Percentiles rank a stretch among this genome's conserved stretches.
phyloP scores from a whole-genome alignment of 176 grass and related monocot genomes.

The Elaeis guineensis region DNA sequence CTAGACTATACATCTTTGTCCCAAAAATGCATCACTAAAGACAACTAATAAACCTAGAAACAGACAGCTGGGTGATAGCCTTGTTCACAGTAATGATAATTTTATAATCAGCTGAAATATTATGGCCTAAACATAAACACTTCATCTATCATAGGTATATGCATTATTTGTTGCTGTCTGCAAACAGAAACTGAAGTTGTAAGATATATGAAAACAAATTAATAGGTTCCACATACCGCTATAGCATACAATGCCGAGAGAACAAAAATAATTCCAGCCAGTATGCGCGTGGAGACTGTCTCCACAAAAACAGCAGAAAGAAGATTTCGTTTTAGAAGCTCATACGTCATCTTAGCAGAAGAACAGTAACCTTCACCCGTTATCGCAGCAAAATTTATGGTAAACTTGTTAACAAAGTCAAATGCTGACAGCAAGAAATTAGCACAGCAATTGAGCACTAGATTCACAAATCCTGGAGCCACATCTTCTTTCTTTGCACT shows the following conservation, averaged over 20 bases:
- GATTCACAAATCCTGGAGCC: slow-evolving; percentile 20
- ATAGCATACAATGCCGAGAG: slow-evolving; percentile 38
- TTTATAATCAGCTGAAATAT: no score
- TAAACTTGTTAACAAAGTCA: slow-evolving; percentile 54
- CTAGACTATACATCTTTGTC: no score
- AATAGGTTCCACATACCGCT: slow-evolving; percentile 18
- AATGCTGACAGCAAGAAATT: slow-evolving; percentile 29
- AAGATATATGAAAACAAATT: neutral
- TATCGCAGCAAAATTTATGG: slow-evolving; percentile 47
- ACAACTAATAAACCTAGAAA: no score
- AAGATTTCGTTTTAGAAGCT: slow-evolving; percentile 44
- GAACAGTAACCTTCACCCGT: slow-evolving; percentile 47
- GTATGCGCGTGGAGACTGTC: slow-evolving; percentile 39
- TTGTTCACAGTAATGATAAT: no score
- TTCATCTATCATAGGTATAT: no score
- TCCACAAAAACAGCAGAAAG: slow-evolving; percentile 51
- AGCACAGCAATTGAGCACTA: slow-evolving; percentile 39
- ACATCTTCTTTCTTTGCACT: slow-evolving; percentile 27
- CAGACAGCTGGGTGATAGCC: no score
- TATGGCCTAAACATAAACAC: no score
- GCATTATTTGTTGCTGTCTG: no score
- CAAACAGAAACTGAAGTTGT: no score
- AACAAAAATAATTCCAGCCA: slow-evolving; percentile 34
- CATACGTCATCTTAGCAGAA: slow-evolving; percentile 45
- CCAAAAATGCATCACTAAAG: no score